These are phyloP conservation scores for Psilocybe tampanensis DNA, from an alignment of 768 basidiomycete species.

Conservation along the genomic window DNA sequence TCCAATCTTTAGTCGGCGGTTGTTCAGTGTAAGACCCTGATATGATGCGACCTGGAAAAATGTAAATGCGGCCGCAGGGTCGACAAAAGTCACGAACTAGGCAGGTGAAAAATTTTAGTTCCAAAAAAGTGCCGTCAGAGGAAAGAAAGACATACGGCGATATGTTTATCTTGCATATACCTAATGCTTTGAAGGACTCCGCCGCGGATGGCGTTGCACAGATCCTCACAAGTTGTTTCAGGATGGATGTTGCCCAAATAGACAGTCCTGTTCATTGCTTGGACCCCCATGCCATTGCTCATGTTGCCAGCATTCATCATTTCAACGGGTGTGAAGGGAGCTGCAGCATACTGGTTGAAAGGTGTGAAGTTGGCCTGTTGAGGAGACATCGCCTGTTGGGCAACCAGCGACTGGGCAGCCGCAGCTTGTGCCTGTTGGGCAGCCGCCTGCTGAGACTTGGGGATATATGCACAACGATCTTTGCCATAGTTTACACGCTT, in stretches of 20 bases:
- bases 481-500: conserved; percentile 99
- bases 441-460: conserved; percentile 91
- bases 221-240: conserved; percentile 91
- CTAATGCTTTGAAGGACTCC: conserved; percentile 94
- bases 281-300: conserved; percentile 34
- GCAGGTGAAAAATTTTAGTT: conserved; percentile 10
- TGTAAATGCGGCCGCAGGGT: conserved; percentile 88
- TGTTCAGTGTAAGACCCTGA: conserved; percentile 89
- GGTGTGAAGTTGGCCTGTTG: conserved; percentile 41
- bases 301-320: conserved; percentile 38
- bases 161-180: conserved; percentile 97
- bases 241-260: conserved; percentile 97
- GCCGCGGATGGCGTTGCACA: conserved; percentile 97
- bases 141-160: conserved; percentile 66
- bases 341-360: conserved; percentile 49
- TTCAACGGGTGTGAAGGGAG: conserved; percentile 52
- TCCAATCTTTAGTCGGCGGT: conserved; percentile 92
- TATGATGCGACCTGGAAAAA: conserved; percentile 93
- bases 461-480: conserved; percentile 97
- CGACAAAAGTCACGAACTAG: conserved; percentile 95
- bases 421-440: conserved; percentile 86
- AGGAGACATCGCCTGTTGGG: conserved; percentile 51
- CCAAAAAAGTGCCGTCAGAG: not conserved
- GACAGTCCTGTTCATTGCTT: conserved; percentile 87
- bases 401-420: conserved; percentile 72